Evolutionary conservation across 441 rosid genomes (phyloP), one percentile per base, ranked within the genome.

Genomic region (Euphorbia schlechtendalii): DNA sequence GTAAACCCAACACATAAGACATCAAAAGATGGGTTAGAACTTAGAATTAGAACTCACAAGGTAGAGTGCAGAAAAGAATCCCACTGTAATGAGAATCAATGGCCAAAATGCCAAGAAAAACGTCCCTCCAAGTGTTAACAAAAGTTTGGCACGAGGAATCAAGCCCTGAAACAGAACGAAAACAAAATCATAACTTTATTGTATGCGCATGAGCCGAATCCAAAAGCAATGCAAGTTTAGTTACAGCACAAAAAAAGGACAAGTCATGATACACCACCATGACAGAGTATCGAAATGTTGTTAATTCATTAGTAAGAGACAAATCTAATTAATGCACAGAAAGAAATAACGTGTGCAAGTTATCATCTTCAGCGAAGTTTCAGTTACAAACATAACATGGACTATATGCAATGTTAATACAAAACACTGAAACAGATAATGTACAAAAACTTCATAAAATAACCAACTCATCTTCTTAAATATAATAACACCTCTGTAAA

Each of bases 21-120:
- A 67, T 30, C 13, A 52, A 53, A 61, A 30, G 8, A 54, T 13
- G 18, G 67, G 73, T 68, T 65, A 43, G 43, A n/a, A n/a, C n/a
- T n/a, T n/a, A n/a, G n/a, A n/a, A n/a, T n/a, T n/a, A n/a, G n/a
- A 66, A 73, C 89, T 82, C 84, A 91, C 99, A 14, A 86, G 67
- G 84, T 85, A 89, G 56, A 94, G 79, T 22, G 87, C 92, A 49
- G 80, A 84, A 76, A 89, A 90, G 76, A 78, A 71, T 36, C 83
- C 88, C 12, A 83, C 78, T 12, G 96, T 90, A 71, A 80, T 38
- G 71, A 94, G 79, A 52, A 94, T 86, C 88, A 89, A 64, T 0
- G 97, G 97, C 88, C 96, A 83, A 74, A 94, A 91, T 51, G 75
- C 93, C 73, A 89, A 69, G 80, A 91, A 94, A 88, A 89, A 94